phyloP scores from a whole-genome alignment of 805 yeast genomes.

The Kluyveromyces lactis region DNA sequence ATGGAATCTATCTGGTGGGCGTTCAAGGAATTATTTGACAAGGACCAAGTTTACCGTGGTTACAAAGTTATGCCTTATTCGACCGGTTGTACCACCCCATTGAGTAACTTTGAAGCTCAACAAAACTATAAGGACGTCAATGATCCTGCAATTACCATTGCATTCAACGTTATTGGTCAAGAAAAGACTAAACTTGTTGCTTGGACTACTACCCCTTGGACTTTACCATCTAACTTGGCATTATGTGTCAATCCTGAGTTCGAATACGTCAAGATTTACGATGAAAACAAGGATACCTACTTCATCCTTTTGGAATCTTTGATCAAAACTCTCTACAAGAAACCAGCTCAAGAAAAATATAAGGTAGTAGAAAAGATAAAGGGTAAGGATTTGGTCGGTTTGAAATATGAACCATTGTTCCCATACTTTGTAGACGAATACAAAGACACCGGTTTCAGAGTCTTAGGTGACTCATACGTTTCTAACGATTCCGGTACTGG shows the following conservation, averaged over 20 bases:
- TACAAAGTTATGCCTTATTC: slow-evolving; percentile 98
- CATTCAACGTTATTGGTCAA: slow-evolving; percentile 73
- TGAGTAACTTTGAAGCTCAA: slow-evolving; percentile 97
- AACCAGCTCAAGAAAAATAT: slow-evolving; percentile 84
- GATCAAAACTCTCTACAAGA: slow-evolving; percentile 79
- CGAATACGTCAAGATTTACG: slow-evolving; percentile 86
- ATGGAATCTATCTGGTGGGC: slow-evolving; percentile 99
- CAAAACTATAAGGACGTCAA: slow-evolving; percentile 95
- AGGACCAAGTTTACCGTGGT: slow-evolving; percentile 88
- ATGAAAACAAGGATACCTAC: slow-evolving; percentile 75
- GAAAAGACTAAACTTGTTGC: slow-evolving; percentile 82
- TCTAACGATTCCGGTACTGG: slow-evolving; percentile 97
- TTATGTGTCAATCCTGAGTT: slow-evolving; percentile 86
- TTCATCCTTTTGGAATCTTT: slow-evolving; percentile 81
- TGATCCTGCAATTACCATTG: slow-evolving; percentile 94
- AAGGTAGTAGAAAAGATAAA: slow-evolving; percentile 70
- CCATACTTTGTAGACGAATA: slow-evolving; percentile 70
- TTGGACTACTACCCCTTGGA: slow-evolving; percentile 99
- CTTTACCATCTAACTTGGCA: slow-evolving; percentile 89
- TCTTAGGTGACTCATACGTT: slow-evolving; percentile 76
- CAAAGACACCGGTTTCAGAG: slow-evolving; percentile 73
- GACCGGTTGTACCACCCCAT: slow-evolving; percentile 92
- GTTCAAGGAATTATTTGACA: slow-evolving; percentile 77
- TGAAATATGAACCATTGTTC: slow-evolving; percentile 75
- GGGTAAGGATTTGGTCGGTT: slow-evolving; percentile 76